Evolutionary conservation across 345 rosid genomes (phyloP), one percentile per base, ranked within the genome.

Genomic region (Eucalyptus erythrocorys): DNA sequence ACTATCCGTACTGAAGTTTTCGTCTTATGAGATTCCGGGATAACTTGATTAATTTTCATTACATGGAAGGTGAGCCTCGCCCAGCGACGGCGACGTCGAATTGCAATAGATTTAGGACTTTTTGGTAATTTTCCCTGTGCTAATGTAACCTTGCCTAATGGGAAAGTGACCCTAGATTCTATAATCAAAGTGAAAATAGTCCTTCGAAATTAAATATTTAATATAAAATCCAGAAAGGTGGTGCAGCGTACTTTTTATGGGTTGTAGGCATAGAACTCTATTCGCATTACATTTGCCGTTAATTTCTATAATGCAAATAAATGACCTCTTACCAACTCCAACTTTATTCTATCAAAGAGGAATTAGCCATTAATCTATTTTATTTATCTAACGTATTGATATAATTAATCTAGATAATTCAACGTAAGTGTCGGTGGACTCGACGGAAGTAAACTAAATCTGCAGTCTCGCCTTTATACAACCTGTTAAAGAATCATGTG

Each of bases 401-500:
- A 32, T 32, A 1, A 15, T 4, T 37, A 7, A 16, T 66, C 32
- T 16, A 16, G 34, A 14, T 15, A 66, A 66, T 32, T 66, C 10
- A 19, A 32, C 5, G 1, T 15, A 15, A 32, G 79, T 66, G 42
- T 32, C 11, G 22, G 10, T 8, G 22, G 30, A 24, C 6, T 26
- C 13, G 14, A 26, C n/a, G 12, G 21, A 15, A 1, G 4, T 8
- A 32, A 71, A 8, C 24, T 19, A 17, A 71, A 19, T 71, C 13
- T 19, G 4, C 22, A 12, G 22, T 71, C 10, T 71, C 2, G 1
- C 3, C 42, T 5, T 2, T 34, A 45, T 14, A 34, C 4, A 19
- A 19, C 26, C 2, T 1, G 4, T 21, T 19, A 5, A 71, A 64
- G 4, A 5, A 37, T 37, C 4, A 1, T 5, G 7, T 37, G 4